Evolutionary conservation across 331 rosid species (phyloP), one percentile per base, ranked within the genome.

Genomic region (Malus hybrid): DNA sequence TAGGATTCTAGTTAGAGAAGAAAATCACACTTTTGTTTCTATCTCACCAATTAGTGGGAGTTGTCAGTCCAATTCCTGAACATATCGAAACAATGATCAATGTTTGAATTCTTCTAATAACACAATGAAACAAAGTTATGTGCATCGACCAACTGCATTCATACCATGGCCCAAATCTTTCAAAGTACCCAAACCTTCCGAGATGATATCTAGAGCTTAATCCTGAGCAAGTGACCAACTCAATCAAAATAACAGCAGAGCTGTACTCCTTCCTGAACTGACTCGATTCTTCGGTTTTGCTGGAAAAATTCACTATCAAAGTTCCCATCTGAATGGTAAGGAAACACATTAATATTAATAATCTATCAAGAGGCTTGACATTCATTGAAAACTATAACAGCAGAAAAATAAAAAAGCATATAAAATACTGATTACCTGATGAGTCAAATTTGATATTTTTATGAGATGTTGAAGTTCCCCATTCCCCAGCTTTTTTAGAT

Each of bases 41-140:
- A 92, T 94, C 83, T 94, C 99, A 67, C 88, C 97, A 55, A 92
- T 83, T 74, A 94, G 71, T 11, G 97, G 99, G 75, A 94, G 96
- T 83, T 94, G 97, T 64, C 93, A 77, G 65, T 92, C 93, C 69
- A 94, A 0, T 88, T 94, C 99, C 98, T 91, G 88, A 73, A 75
- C 81, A 88, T 57, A 60, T 48, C 20, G 67, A 80, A 76, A 77
- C 34, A 28, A 22, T n/a, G 46, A 32, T 79, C 60, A 85, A 48
- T 67, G 15, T 76, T 68, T 61, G 39, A 22, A 18, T 76, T 39
- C 55, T 16, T 24, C 48, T 29, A 62, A 65, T 70, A 67, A 28
- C 24, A 62, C 4, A 64, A 32, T 39, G 34, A 60, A 64, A 67
- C 34, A 8, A n/a, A 73, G 19, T n/a, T 62, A 62, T 80, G 75